Evolutionary conservation across 768 basidiomycete genomes (phyloP).

Genomic region (Lactarius trivialis): DNA sequence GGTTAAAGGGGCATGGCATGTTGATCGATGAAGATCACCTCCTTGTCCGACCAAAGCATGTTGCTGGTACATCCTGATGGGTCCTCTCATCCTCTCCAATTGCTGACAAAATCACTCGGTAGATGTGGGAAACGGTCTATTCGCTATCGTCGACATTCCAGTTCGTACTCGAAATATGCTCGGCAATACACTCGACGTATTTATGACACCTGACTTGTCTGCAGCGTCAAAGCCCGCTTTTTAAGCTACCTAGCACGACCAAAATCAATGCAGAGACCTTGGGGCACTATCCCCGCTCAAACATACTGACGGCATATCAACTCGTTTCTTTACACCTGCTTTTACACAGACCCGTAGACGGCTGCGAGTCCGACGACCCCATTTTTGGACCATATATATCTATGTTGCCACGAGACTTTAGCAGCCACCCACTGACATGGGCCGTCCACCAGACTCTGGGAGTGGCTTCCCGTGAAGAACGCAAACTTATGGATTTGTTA

Average conservation of each 20-base stretch:
- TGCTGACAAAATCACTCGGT: neutral
- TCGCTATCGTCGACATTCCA: constrained; percentile 38
- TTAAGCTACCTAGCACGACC: constrained; percentile 62
- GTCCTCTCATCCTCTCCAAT: neutral
- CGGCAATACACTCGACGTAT: neutral
- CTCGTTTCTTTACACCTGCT: constrained; percentile 76
- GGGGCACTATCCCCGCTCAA: constrained; percentile 45
- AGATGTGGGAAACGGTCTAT: constrained; percentile 71
- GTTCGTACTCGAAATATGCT: constrained; percentile 31
- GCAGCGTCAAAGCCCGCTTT: constrained; percentile 34
- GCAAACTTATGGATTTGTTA: constrained; percentile 36
- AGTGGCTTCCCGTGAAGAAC: constrained; percentile 22
- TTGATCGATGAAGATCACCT: constrained; percentile 34
- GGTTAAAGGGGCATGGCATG: constrained; percentile 22
- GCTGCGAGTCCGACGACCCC: constrained; percentile 42
- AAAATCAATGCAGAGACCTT: constrained; percentile 74
- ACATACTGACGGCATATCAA: constrained; percentile 56
- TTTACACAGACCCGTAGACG: constrained; percentile 49
- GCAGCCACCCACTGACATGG: constrained; percentile 81
- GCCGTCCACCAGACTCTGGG: constrained; percentile 30
- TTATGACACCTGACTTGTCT: neutral
- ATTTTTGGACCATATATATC: constrained; percentile 73
- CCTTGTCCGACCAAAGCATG: constrained; percentile 45
- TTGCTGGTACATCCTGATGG: constrained; percentile 39
- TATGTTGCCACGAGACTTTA: constrained; percentile 66